A percentile compares a stretch with the other conserved stretches of the same genome.
phyloP scores from a whole-genome alignment of 352 stramenopile species.

The Vaucheria bursata region DNA sequence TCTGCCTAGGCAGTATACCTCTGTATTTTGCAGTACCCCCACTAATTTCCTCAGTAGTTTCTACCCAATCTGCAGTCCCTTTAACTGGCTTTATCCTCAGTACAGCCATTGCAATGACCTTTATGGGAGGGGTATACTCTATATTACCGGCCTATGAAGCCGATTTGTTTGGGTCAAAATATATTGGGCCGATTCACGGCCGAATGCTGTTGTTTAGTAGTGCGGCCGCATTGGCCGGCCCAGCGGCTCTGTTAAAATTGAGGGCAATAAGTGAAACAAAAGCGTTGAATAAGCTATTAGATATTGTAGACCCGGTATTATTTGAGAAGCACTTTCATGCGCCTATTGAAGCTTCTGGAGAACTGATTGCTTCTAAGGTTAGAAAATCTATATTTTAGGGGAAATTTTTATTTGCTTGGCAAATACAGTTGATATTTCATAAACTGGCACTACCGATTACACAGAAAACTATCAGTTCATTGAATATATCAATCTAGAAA shows the following conservation, averaged over 20 bases:
- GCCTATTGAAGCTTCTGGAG: slow-evolving; percentile 1
- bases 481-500: too few relatives aligned
- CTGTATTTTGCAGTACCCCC: slow-evolving; percentile 48
- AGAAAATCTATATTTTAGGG: too few relatives aligned
- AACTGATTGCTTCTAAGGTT: slow-evolving; percentile 13
- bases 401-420: too few relatives aligned
- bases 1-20: slow-evolving; percentile 49
- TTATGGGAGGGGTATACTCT: slow-evolving; percentile 51
- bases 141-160: slow-evolving; percentile 52
- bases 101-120: slow-evolving; percentile 49
- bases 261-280: slow-evolving; percentile 43
- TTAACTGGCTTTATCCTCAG: slow-evolving; percentile 42
- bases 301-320: slow-evolving; percentile 41
- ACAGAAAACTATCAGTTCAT: too few relatives aligned
- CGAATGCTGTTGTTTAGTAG: slow-evolving; percentile 44
- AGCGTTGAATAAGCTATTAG: slow-evolving; percentile 51
- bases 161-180: slow-evolving; percentile 53
- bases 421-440: too few relatives aligned
- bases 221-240: slow-evolving; percentile 37
- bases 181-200: slow-evolving; percentile 53
- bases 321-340: slow-evolving; percentile 34
- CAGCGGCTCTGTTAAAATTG: slow-evolving; percentile 47
- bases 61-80: slow-evolving; percentile 28
- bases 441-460: too few relatives aligned
- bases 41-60: slow-evolving; percentile 42